Percentiles rank a stretch among this genome's conserved stretches.
Evolutionary conservation across 345 rosid species (phyloP).

Genomic region (Euphorbia peplus): DNA sequence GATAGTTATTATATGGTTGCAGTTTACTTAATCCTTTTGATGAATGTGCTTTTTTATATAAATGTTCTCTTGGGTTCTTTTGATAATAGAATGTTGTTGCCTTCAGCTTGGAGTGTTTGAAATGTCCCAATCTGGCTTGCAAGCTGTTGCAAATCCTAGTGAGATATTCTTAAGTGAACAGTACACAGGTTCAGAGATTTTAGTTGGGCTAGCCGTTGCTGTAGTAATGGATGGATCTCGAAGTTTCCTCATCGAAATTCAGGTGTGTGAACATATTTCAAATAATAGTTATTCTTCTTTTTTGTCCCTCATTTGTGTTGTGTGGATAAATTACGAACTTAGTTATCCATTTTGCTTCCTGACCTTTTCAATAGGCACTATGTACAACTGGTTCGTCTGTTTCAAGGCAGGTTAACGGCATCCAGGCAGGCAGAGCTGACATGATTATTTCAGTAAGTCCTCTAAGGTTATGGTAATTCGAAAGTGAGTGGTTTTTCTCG

Average conservation of each 20-base stretch:
- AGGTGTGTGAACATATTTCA: conserved; percentile 37
- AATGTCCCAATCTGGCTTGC: conserved; percentile 77
- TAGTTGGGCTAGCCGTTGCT: conserved; percentile 89
- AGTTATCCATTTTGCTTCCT: conserved; percentile 6
- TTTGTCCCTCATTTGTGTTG: not conserved
- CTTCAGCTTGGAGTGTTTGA: conserved; percentile 89
- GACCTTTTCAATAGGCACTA: conserved; percentile 52
- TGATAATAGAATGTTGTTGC: conserved; percentile 14
- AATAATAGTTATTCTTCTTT: not conserved
- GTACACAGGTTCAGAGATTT: conserved; percentile 64
- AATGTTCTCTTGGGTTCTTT: not conserved
- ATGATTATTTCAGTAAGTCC: conserved; percentile 82
- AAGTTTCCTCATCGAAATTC: conserved; percentile 82
- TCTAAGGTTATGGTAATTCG: conserved; percentile 9
- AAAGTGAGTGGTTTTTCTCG: not conserved
- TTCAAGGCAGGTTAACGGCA: conserved; percentile 75
- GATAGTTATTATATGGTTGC: not conserved
- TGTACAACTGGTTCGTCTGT: conserved; percentile 63
- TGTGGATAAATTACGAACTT: not conserved
- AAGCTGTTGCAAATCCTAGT: conserved; percentile 72
- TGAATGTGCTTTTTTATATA: conserved; percentile 5
- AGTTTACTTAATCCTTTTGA: conserved; percentile 5
- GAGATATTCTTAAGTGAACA: conserved; percentile 75
- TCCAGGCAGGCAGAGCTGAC: conserved; percentile 79
- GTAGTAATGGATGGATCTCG: conserved; percentile 89